Base-by-base conservation (phyloP, 2,329 filamentous ascomycete genomes). In the Phialophora tarda region DNA sequence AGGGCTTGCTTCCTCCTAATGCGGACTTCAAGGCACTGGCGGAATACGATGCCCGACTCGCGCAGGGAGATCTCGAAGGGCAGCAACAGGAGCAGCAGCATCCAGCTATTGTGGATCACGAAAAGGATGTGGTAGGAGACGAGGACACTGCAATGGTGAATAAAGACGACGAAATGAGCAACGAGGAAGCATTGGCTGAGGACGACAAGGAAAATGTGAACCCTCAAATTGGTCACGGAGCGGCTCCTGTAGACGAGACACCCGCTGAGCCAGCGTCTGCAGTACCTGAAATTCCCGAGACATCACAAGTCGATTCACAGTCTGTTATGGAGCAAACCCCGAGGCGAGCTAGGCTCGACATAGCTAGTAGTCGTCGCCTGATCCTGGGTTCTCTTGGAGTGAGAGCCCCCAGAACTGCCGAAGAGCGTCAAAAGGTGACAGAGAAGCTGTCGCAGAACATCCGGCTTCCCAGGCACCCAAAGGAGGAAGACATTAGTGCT, bases 321-420 rank as follows among this genome's bases (percentile, higher is more conserved):
- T 12, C 59, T 10, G 58, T 38, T 7, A 21, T 24, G 30, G 65
- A 65, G 17, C 54, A 57, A 17, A 17, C 68, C 11, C 66, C 73
- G 12, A 77, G 74, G 44, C 78, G 79, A 64, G 79, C 81, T 54
- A 78, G 78, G 21, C 75, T 88, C 38, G 84, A 89, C 72, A 63
- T 92, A 32, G 85, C 83, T 17, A 88, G 89, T 59, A 86, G 88
- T 2, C 84, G 86, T 61, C 85, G 91, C 70, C 80, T 93, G 64
- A 76, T 94, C 0, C 91, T 93, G 72, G 88, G 88, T 8, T 89
- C 90, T 6, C 81, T 94, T 3, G 91, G 91, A 3, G 77, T 92
- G 10, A 86, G 86, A 62, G 84, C 84, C 3, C 90, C 91, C 0
- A 90, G 88, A 73, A 87, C 82, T 0, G 88, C 89, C 71, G 84